phyloP scores from a whole-genome alignment of 805 yeast species.

The Ogataea kodamae region DNA sequence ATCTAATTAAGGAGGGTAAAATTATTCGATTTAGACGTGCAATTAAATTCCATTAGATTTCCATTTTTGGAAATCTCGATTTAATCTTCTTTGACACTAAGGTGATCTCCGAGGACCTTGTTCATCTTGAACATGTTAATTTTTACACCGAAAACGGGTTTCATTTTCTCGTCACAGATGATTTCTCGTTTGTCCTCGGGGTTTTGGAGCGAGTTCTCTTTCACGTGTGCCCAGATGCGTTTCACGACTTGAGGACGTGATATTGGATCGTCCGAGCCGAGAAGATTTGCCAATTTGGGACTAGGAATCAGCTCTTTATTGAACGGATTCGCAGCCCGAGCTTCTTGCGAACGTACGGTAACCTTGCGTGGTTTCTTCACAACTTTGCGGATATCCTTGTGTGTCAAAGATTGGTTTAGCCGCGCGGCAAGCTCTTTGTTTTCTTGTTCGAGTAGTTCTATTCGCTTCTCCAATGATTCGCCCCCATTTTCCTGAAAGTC shows the following conservation, averaged over 20 bases:
- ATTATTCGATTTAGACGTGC: too few relatives aligned
- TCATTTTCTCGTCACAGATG: conserved; percentile 56
- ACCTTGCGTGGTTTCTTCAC: conserved; percentile 13
- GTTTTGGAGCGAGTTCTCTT: conserved; percentile 57
- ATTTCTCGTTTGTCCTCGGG: conserved; percentile 65
- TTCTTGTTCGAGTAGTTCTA: conserved; percentile 36
- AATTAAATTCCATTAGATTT: conserved; percentile 4
- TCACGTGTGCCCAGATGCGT: conserved; percentile 67
- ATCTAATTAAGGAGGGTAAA: conserved; percentile 7
- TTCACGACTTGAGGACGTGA: conserved; percentile 73
- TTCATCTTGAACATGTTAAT: conserved; percentile 58
- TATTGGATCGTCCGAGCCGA: conserved; percentile 40
- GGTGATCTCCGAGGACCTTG: conserved; percentile 50
- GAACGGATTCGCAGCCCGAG: conserved; percentile 34
- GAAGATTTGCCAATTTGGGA: conserved; percentile 45
- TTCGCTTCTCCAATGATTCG: conserved; percentile 10
- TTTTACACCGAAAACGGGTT: conserved; percentile 56
- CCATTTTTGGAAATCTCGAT: conserved; percentile 3
- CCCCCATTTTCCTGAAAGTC: conserved; percentile 40
- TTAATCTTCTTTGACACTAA: conserved; percentile 22
- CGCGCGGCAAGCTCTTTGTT: conserved; percentile 42
- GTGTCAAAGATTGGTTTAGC: conserved; percentile 29
- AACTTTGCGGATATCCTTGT: conserved; percentile 15
- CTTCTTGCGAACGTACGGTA: conserved; percentile 14
- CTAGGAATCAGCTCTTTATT: conserved; percentile 47